phyloP scores from a whole-genome alignment of 2,329 filamentous ascomycete genomes.

The Penicillium concentricum region DNA sequence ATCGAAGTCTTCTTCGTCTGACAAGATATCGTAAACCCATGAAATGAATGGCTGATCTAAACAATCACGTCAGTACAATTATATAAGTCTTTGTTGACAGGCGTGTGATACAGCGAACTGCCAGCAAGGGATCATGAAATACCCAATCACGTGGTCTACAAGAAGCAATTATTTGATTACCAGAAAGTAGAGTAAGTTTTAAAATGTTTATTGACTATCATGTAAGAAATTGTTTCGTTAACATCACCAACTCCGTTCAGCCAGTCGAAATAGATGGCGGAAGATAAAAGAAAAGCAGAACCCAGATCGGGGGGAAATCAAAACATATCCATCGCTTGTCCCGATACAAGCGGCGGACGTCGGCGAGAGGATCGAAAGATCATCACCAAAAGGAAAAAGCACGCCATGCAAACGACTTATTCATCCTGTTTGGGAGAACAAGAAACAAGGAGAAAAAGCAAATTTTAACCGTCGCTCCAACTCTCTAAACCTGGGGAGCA shows the following conservation, averaged over 20 bases:
- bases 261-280: slow-evolving; percentile 14
- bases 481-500: slow-evolving; percentile 37
- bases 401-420: slow-evolving; percentile 35
- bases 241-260: slow-evolving; percentile 15
- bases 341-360: slow-evolving; percentile 21
- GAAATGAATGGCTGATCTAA: too few relatives aligned
- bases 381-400: slow-evolving; percentile 23
- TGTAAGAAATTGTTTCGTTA: slow-evolving; percentile 10
- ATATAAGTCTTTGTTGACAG: not conserved
- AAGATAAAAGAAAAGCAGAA: slow-evolving; percentile 9
- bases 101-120: not conserved
- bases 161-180: not conserved
- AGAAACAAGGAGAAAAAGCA: slow-evolving; percentile 24
- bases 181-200: not conserved
- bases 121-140: not conserved
- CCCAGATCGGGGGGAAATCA: slow-evolving; percentile 16
- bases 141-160: not conserved
- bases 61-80: too few relatives aligned
- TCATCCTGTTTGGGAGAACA: slow-evolving; percentile 18
- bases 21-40: too few relatives aligned
- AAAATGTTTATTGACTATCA: slow-evolving; percentile 20
- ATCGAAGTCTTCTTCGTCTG: too few relatives aligned
- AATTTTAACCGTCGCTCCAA: slow-evolving; percentile 18
- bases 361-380: slow-evolving; percentile 11
- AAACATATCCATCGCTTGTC: slow-evolving; percentile 20